Evolutionary conservation across 2,329 filamentous ascomycete genomes (phyloP), one percentile per base, ranked within the genome.

Genomic region (Didymella keratinophila): DNA sequence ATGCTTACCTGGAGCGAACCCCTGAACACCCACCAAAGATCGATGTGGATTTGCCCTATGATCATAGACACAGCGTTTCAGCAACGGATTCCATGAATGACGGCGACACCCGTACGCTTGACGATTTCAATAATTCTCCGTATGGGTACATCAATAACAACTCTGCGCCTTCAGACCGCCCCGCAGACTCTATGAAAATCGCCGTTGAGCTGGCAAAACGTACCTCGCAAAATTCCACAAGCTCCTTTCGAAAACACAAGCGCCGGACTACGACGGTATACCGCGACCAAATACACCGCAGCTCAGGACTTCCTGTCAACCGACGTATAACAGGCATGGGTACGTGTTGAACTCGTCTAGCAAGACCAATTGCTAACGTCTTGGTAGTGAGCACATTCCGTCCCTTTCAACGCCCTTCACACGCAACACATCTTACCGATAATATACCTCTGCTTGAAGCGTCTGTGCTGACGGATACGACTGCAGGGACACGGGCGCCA

Each of bases 121-220:
- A 72, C n/a, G 71, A 74, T 16, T 71, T 73, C 34, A 75, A 78
- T 21, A 73, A 76, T 18, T 79, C 78, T 10, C 71, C 76, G 23
- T 79, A 69, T 70, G 78, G 78, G 1, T 47, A 55, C 9, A 70
- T 71, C 9, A 60, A 63, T 25, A 59, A 69, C 14, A 70, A 72
- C 18, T 70, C 73, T 36, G 65, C 70, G 36, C 72, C 72, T 2
- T 71, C 76, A 30, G 76, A 79, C 58, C 75, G 70, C 21, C 78
- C 78, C 7, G 74, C 77, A 52, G 76, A 79, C 48, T 80, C 78
- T 52, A 80, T 80, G 71, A 79, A 76, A 16, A 72, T 79, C 14
- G 72, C 78, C 5, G 76, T 78, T 16, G 76, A 78, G 51, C 71
- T 80, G 36, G 73, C 76, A 10, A 67, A 70, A 58, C 66, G 74